phyloP scores from a whole-genome alignment of 345 rosid species.

The Pugionium dolabratum region DNA sequence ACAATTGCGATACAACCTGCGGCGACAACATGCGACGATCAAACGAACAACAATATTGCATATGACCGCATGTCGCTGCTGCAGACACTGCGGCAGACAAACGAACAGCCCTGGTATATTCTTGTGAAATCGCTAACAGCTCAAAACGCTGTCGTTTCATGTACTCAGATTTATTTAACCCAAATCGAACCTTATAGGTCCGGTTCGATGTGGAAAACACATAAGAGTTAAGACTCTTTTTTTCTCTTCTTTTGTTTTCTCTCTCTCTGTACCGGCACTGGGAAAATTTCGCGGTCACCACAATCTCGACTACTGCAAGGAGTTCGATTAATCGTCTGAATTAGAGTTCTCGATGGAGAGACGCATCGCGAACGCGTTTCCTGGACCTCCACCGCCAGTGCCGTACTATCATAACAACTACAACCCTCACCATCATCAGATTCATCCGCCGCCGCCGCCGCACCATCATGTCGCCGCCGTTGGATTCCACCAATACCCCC shows the following conservation, averaged over 20 bases:
- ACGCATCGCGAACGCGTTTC: conserved; percentile 25
- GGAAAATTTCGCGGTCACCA: conserved; percentile 11
- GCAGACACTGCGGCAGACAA: too few species aligned
- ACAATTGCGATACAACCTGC: too few species aligned
- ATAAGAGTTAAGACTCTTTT: conserved; percentile 7
- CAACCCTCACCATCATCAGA: conserved; percentile 31
- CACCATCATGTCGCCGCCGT: conserved; percentile 34
- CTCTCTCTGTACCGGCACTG: conserved; percentile 26
- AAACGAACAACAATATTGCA: too few species aligned
- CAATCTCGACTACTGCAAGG: background rate
- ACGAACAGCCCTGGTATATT: too few species aligned
- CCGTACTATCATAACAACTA: conserved; percentile 38
- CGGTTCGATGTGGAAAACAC: conserved; percentile 12
- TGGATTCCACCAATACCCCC: conserved; percentile 34
- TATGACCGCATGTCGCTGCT: too few species aligned
- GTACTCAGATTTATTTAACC: background rate
- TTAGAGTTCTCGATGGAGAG: conserved; percentile 26
- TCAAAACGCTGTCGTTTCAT: too few species aligned
- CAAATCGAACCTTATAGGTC: background rate
- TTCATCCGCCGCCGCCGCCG: conserved; percentile 40
- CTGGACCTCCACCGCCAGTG: conserved; percentile 35
- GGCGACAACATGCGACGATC: too few species aligned
- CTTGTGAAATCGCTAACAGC: background rate
- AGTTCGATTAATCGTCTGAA: background rate
- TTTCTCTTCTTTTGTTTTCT: background rate